Conservation (phyloP, 345 rosid genomes). For the Clarkia xantiana region DNA sequence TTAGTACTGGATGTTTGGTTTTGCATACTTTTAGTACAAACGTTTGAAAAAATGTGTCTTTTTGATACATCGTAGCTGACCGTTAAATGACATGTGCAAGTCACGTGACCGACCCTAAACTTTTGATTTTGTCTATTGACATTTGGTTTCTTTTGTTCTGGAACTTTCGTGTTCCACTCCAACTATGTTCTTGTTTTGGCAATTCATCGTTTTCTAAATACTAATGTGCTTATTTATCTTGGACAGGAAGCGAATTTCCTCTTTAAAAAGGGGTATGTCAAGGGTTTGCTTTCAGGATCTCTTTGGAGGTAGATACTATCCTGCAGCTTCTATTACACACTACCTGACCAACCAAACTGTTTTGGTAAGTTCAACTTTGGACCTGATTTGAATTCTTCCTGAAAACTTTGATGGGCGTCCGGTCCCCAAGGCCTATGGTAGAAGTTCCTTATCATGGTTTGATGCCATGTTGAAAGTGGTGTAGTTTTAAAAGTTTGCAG, state of each 20-base stretch:
- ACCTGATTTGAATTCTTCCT: constrained; percentile 61
- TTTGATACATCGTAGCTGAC: too few relatives aligned
- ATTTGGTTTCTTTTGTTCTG: too few relatives aligned
- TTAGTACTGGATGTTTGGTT: too few relatives aligned
- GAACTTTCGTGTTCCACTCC: too few relatives aligned
- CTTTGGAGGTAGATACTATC: constrained; percentile 76
- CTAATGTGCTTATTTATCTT: not conserved
- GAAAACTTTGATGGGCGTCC: constrained; percentile 67
- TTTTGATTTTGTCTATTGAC: too few relatives aligned
- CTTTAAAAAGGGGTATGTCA: constrained; percentile 84
- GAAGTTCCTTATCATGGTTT: constrained; percentile 66
- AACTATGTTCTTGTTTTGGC: too few relatives aligned
- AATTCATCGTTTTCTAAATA: too few relatives aligned
- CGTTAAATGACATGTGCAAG: too few relatives aligned
- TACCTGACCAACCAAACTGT: constrained; percentile 79
- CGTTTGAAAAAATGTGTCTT: too few relatives aligned
- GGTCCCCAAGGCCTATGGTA: constrained; percentile 47
- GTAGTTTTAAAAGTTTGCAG: too few relatives aligned
- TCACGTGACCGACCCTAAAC: too few relatives aligned
- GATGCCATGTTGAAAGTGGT: constrained; percentile 36
- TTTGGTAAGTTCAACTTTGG: constrained; percentile 86
- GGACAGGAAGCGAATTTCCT: constrained; percentile 85
- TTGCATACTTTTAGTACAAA: too few relatives aligned
- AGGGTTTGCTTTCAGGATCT: constrained; percentile 85
- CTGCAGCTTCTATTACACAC: constrained; percentile 98